A percentile compares a stretch with the other conserved stretches of the same genome.
These are phyloP conservation scores for Stygiomarasmius scandens DNA, from an alignment of 1,284 basidiomycete genomes.

Conservation along the genomic window DNA sequence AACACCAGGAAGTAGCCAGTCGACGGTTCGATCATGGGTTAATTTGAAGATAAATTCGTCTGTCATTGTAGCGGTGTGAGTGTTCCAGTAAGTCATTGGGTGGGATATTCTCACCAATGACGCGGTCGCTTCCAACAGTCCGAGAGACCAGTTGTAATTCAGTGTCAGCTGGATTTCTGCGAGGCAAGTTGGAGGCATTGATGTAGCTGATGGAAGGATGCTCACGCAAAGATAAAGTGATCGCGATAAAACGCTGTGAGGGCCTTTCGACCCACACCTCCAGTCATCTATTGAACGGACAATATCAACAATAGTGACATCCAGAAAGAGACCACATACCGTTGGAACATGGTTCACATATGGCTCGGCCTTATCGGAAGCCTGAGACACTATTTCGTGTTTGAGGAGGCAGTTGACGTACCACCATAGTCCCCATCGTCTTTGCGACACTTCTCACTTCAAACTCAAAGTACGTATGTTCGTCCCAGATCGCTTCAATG, in stretches of 20 bases:
- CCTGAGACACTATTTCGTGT: background rate
- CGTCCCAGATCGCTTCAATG: constrained; percentile 55
- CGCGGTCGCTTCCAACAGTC: constrained; percentile 53
- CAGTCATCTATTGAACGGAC: constrained; percentile 43
- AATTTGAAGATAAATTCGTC: constrained; percentile 51
- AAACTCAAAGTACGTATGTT: constrained; percentile 54
- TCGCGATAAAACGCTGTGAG: constrained; percentile 56
- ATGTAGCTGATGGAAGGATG: background rate
- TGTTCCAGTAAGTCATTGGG: background rate
- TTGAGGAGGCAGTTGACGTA: constrained; percentile 26
- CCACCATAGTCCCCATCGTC: constrained; percentile 59
- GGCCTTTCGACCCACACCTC: constrained; percentile 52
- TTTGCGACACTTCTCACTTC: constrained; percentile 50
- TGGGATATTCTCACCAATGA: constrained; percentile 38
- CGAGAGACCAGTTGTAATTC: constrained; percentile 46
- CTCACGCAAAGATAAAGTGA: constrained; percentile 51
- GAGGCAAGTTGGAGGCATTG: background rate
- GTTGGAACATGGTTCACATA: constrained; percentile 54
- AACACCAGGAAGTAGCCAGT: constrained; percentile 53
- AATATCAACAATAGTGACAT: too few species aligned
- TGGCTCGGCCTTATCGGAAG: constrained; percentile 40
- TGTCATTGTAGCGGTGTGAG: constrained; percentile 17
- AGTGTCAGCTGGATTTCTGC: constrained; percentile 49
- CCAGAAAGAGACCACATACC: constrained; percentile 26
- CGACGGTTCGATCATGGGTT: constrained; percentile 48